Base-by-base conservation (phyloP, 202 grass and related monocot genomes). In the Schoenoplectus tabernaemontani region DNA sequence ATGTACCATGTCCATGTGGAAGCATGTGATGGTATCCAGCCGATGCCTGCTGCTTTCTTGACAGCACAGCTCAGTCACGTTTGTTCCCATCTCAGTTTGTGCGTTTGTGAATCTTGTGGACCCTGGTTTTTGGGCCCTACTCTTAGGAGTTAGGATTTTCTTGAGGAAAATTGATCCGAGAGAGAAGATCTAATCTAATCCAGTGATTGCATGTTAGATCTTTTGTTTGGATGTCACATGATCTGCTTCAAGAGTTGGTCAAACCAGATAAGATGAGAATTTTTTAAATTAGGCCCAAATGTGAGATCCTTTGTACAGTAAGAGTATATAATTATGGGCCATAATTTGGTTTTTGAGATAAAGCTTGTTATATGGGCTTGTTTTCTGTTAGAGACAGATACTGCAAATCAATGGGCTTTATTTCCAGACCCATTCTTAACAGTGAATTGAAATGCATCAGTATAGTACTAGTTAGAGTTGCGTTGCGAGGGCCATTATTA, bases 21-120 rank as follows among this genome's bases (percentile, higher is more conserved):
- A n/a, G n/a, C n/a, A 4, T 19, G 39, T 62, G n/a, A n/a, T n/a
- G n/a, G 76, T 44, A 43, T 61, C 7, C 33, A 61, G 26, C 46
- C 36, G n/a, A 32, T 26, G 20, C 19, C 11, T 62, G 76, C 62
- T 79, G 76, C 76, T 79, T 46, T 79, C 76, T 44, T 62, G 56
- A 79, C 76, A 79, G 76, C 76, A 43, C 34, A 56, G 58, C 39
- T 44, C 17, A 4, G 11, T 68, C 64, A 68, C 64, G 64, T 42
- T 67, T 37, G 33, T 41, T 44, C 19, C n/a, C 26, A 16, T 32
- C 30, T 0, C 11, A n/a, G 15, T 63, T 13, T 34, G 59, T 16
- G 28, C 28, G 11, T 33, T 34, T 16, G 12, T 15, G n/a, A 66
- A 66, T 10, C 28, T 46, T 10, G 67, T 30, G n/a, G n/a, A n/a